phyloP scores from a whole-genome alignment of 805 yeast species.

The Candida montana region DNA sequence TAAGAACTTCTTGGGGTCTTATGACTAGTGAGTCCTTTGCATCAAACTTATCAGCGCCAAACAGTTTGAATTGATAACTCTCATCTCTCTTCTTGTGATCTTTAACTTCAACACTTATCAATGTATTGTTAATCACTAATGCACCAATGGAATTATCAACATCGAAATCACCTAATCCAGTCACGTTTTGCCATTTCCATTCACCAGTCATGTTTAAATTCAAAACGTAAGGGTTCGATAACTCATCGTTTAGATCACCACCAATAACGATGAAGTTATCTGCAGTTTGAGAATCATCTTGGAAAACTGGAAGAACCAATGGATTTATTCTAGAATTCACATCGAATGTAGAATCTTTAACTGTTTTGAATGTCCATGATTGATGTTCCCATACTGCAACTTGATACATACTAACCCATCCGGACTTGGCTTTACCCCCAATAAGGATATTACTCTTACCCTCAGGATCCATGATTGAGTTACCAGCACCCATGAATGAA shows the following conservation, averaged over 20 bases:
- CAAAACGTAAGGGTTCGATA: conserved; percentile 28
- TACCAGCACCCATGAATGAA: conserved; percentile 48
- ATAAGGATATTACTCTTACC: conserved; percentile 47
- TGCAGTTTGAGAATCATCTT: conserved; percentile 17
- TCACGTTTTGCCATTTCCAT: conserved; percentile 25
- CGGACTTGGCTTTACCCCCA: conserved; percentile 59
- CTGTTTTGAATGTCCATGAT: conserved; percentile 58
- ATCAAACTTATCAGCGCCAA: conserved; percentile 34
- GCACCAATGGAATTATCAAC: conserved; percentile 38
- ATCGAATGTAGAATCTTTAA: conserved; percentile 26
- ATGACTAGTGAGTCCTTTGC: conserved; percentile 18
- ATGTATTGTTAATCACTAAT: conserved; percentile 44
- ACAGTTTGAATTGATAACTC: conserved; percentile 35
- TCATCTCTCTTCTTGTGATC: conserved; percentile 21
- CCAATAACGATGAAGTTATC: conserved; percentile 49
- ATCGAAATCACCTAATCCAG: conserved; percentile 21
- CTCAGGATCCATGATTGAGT: conserved; percentile 31
- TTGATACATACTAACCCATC: conserved; percentile 73
- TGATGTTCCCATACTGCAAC: conserved; percentile 66
- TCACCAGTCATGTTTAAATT: conserved; percentile 18
- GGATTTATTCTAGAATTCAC: conserved; percentile 52
- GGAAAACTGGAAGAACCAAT: conserved; percentile 50
- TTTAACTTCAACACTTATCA: conserved; percentile 35
- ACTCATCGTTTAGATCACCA: conserved; percentile 47
- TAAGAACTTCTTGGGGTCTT: neutral